Evolutionary conservation across 2,329 filamentous ascomycete species (phyloP).

Genomic region (Orbilia ellipsospora): DNA sequence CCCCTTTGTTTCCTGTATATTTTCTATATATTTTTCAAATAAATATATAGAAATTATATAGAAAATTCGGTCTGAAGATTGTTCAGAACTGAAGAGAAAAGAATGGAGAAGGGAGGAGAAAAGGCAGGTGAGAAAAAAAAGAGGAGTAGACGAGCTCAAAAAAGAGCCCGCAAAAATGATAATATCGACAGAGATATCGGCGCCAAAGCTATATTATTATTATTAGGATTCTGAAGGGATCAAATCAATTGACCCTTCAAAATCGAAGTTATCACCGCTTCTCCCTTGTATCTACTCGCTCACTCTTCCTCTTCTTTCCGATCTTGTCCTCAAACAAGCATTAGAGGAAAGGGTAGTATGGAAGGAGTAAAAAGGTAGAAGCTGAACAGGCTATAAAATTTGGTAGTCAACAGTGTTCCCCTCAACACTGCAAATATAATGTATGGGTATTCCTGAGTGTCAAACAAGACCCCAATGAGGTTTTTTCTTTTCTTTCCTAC

Average conservation of each 20-base stretch:
- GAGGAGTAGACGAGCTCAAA: not conserved
- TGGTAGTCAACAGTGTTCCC: not conserved
- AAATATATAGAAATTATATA: conserved; percentile 21
- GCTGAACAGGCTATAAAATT: conserved; percentile 1
- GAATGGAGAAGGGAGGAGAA: not conserved
- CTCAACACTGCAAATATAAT: not conserved
- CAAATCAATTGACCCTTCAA: conserved; percentile 48
- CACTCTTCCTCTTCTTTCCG: conserved; percentile 3
- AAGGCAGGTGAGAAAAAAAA: not conserved
- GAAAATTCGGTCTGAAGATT: conserved; percentile 28
- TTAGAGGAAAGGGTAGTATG: conserved; percentile 10
- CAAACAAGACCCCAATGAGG: conserved; percentile 39
- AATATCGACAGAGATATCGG: not conserved
- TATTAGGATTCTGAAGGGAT: conserved; percentile 24
- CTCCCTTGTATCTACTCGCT: conserved; percentile 3
- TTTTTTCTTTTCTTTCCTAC: too few species aligned
- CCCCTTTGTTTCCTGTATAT: too few species aligned
- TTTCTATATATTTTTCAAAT: too few species aligned
- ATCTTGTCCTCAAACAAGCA: conserved; percentile 29
- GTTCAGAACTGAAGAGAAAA: not conserved
- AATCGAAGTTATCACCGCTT: conserved; percentile 16
- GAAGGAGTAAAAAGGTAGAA: not conserved
- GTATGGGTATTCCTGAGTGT: conserved; percentile 5
- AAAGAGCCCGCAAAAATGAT: conserved; percentile 1
- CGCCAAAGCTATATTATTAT: not conserved